Conservation (phyloP, 2,329 filamentous ascomycete species). For the Westerdykella sp. region DNA sequence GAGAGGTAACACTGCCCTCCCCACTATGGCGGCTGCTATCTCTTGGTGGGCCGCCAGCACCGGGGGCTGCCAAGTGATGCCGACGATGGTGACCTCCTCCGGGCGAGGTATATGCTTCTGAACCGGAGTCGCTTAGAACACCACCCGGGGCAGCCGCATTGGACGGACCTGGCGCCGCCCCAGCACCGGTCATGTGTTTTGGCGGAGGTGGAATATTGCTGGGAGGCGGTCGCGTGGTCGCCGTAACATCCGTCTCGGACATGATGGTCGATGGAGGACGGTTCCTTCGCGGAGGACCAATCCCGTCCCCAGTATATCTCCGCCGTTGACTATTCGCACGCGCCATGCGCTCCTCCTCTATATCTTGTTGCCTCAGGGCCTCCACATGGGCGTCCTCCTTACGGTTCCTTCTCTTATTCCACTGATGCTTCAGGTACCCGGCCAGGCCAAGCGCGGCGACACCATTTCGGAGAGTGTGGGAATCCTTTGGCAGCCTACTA, state of each 20-base stretch:
- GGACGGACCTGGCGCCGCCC: conserved; percentile 26
- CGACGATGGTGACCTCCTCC: conserved; percentile 31
- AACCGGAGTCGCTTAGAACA: conserved; percentile 40
- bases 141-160: conserved; percentile 32
- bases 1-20: conserved; percentile 46
- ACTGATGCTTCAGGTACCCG: conserved; percentile 40
- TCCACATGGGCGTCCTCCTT: conserved; percentile 57
- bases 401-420: conserved; percentile 49
- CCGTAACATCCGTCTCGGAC: conserved; percentile 39
- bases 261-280: conserved; percentile 37
- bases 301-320: conserved; percentile 63
- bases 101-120: conserved; percentile 34
- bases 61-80: conserved; percentile 22
- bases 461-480: conserved; percentile 39
- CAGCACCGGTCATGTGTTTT: conserved; percentile 11
- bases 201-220: conserved; percentile 17
- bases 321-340: conserved; percentile 51
- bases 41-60: conserved; percentile 24
- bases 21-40: conserved; percentile 23
- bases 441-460: conserved; percentile 43
- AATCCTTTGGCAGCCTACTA: conserved; percentile 17
- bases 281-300: conserved; percentile 21
- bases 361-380: conserved; percentile 45
- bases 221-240: conserved; percentile 36
- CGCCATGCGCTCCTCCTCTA: conserved; percentile 48